Evolutionary conservation across 2,329 filamentous ascomycete genomes (phyloP), one percentile per base, ranked within the genome.

Genomic region (Colletotrichum zoysiae): DNA sequence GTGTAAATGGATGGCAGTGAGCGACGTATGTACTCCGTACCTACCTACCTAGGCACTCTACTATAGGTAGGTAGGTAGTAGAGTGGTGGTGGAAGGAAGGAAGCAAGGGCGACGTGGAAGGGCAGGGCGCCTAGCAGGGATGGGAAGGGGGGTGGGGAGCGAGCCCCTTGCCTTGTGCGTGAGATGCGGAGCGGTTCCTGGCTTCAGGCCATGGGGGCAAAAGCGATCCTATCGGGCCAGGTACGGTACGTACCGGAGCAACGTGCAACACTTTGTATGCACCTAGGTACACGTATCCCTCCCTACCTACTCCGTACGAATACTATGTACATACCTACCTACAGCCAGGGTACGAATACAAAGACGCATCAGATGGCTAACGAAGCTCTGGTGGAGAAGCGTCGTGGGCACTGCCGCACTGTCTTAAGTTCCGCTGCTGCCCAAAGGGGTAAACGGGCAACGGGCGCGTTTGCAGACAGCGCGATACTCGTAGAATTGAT

Each of bases 121-220:
- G 26, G 23, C 23, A 38, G 53, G 26, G 23, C 23, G 8, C 20
- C 33, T 6, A 33, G 18, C 20, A 56, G 53, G 53, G 53, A 38
- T 55, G 42, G 20, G 18, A 51, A 50, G 26, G 69, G 57, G 58
- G 59, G 69, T 69, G 69, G 69, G 38, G 69, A 69, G 68, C 51
- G 38, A 65, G 23, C 69, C 65, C 69, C 69, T 71, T 71, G 69
- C 69, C 69, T 71, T 65, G 65, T 71, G 69, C 65, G 65, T 51
- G 65, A 46, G 68, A 63, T 69, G 69, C 53, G 69, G 65, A 71
- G 59, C 59, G 65, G 69, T 71, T 69, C 65, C 65, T 69, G 65
- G 65, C 65, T 71, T 64, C 26, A 71, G 65, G 68, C 58, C 30
- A 65, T 46, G 26, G 23, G 58, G 58, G 59, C 44, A 61, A 40